These are phyloP conservation scores for Cutaneotrichosporon curvatum DNA, from an alignment of 1,284 basidiomycete species.

Conservation along the genomic window DNA sequence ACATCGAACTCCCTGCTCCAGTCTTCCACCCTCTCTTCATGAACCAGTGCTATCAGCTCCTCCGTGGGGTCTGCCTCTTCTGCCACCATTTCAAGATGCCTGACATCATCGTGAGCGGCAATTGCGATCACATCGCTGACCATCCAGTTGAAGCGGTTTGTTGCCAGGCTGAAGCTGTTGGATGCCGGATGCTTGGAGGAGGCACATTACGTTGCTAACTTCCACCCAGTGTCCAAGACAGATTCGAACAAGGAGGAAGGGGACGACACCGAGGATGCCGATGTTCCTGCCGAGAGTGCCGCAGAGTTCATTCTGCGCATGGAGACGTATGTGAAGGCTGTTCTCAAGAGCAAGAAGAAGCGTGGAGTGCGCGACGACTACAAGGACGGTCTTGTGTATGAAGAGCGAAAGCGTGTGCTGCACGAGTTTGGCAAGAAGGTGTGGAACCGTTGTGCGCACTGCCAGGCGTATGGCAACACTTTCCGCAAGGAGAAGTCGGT, in stretches of 20 bases:
- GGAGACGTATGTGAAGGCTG: constrained; percentile 63
- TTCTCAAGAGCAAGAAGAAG: constrained; percentile 55
- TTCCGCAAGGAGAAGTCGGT: constrained; percentile 91
- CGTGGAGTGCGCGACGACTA: constrained; percentile 67
- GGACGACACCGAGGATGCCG: constrained; percentile 44
- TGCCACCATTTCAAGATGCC: constrained; percentile 89
- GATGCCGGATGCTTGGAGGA: constrained; percentile 84
- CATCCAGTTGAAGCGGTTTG: constrained; percentile 68
- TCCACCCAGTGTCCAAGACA: constrained; percentile 46
- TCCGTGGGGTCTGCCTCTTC: constrained; percentile 88
- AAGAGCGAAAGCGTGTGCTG: constrained; percentile 76
- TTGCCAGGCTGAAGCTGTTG: constrained; percentile 79
- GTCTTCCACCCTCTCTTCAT: constrained; percentile 98
- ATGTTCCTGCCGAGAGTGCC: constrained; percentile 48
- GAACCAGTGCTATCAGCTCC: constrained; percentile 78
- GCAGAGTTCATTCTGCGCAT: constrained; percentile 63
- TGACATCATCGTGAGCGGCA: constrained; percentile 60
- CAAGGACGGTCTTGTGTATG: constrained; percentile 82
- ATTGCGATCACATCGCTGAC: not conserved
- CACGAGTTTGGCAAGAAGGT: constrained; percentile 67
- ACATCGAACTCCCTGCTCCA: constrained; percentile 91
- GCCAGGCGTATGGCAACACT: constrained; percentile 62
- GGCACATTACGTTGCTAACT: constrained; percentile 66
- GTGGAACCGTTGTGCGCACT: constrained; percentile 63
- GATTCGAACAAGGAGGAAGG: constrained; percentile 33